Evolutionary conservation across 352 stramenopile genomes (phyloP), one percentile per base, ranked within the genome.

Genomic region (Phytophthora macrochlamydospora): DNA sequence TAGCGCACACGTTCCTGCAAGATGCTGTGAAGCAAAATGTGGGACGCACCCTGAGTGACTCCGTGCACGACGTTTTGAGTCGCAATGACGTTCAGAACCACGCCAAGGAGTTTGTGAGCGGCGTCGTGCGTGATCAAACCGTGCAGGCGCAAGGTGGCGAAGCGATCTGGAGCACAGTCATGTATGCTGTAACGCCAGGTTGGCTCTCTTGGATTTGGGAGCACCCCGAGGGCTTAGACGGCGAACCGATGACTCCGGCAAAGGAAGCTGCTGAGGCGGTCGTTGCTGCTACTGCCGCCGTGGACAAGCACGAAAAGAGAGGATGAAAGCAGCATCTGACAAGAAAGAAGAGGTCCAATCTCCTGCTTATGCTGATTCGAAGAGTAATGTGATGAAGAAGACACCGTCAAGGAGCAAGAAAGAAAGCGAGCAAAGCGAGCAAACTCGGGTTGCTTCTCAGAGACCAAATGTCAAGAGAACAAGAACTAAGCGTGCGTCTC

Each of bases 131-230:
- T 28, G 87, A 95, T 65, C 83, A 92, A 49, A 95, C 85, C 0
- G 85, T 95, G 31, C 85, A 93, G 53, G 83, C 81, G 7, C 85
- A 93, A 61, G 81, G 87, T 42, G 84, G 85, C 40, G 81, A 95
- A 30, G 85, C 87, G 11, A 89, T 93, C 43, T 93, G 85, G 87
- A 78, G 84, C 43, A 93, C 85, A 1, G 72, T 95, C 52, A 85
- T 89, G 71, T 95, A 95, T 65, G 87, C 85, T 1, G 61, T 95
- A 14, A 93, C 85, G 24, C 87, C 87, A 0, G 56, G 50, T 30
- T 95, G 83, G 83, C 63, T 95, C 9, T 85, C 78, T 49, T 93
- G 87, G 87, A 87, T 93, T 33, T 93, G 85, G 87, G 64, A 84
- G 18, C 54, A 77, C 8, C 50, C 64, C 5, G 62, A 57, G 5